These are phyloP conservation scores for Trichosporon sp. DNA, from an alignment of 1,284 basidiomycete genomes.

Conservation along the genomic window DNA sequence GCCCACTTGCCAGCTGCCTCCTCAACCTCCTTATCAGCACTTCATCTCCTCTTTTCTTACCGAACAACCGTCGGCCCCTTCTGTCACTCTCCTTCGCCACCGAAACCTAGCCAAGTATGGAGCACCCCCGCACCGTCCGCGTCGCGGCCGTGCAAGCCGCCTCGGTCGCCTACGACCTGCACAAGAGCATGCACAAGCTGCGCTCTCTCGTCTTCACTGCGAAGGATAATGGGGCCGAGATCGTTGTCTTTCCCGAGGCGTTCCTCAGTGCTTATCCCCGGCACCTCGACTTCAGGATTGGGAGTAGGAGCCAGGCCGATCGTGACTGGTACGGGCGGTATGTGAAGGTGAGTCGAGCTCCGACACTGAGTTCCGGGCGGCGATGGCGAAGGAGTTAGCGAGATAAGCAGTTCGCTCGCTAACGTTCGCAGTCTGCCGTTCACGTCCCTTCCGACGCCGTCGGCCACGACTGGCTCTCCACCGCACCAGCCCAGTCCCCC, in stretches of 20 bases:
- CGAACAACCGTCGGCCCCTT: too few species aligned
- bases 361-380: not conserved
- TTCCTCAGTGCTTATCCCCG: constrained; percentile 59
- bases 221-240: constrained; percentile 62
- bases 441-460: constrained; percentile 35
- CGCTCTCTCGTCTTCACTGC: constrained; percentile 62
- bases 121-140: constrained; percentile 26
- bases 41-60: too few species aligned
- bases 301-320: constrained; percentile 37
- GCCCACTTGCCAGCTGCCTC: too few species aligned
- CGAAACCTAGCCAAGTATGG: not conserved
- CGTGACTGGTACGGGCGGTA: constrained; percentile 55
- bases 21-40: too few species aligned
- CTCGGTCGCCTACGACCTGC: constrained; percentile 61
- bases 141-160: constrained; percentile 44
- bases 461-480: constrained; percentile 33
- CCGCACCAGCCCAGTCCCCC: constrained; percentile 18
- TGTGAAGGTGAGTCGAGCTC: constrained; percentile 46
- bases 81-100: not conserved
- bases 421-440: constrained; percentile 30
- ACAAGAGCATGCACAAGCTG: constrained; percentile 64
- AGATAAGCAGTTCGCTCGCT: not conserved
- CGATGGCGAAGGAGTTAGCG: not conserved
- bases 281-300: constrained; percentile 44
- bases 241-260: constrained; percentile 73